Evolutionary conservation across 192 early-diverging fungal genomes (phyloP), one percentile per base, ranked within the genome.

Genomic region (Spinellus fusiger): DNA sequence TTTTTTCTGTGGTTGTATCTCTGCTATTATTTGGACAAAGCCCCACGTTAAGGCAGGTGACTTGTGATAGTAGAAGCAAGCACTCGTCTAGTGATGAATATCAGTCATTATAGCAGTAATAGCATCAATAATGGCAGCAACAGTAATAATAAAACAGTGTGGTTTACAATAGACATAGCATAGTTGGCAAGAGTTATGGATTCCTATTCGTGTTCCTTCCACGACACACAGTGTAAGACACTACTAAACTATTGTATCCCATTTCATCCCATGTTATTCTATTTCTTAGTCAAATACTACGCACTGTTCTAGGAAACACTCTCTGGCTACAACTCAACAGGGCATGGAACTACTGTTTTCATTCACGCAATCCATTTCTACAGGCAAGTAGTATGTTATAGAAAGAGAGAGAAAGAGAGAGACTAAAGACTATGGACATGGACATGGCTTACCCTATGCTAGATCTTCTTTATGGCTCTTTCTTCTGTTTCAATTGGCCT

Each of bases 311-410:
- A 16, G 70, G 70, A 6, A 37, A 59, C 35, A 46, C 26, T 4
- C 35, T 29, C 9, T 25, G 62, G 31, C 27, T 49, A 22, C 47
- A 40, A 8, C 15, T 62, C 20, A 16, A 37, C 9, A 33, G 34
- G 9, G 15, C 33, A 31, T 72, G 63, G 53, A 0, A 18, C 12
- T 72, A 66, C 40, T 62, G 55, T 9, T 72, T 59, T 40, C 53
- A 72, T 26, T 66, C 64, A 20, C 60, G 70, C 26, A 72, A 72
- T 54, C 70, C 70, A 33, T 66, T 72, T 55, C 59, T 72, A 44
- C 70, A 72, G 55, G 70, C 66, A 56, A 20, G 34, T 28, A 12
- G 27, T 37, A 37, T 5, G 25, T 25, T 52, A 1, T 27, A 31
- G 16, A 16, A 9, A 49, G 33, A 2, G 0, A 34, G 44, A 22